These are phyloP conservation scores for Hypoxylon lienhwacheense DNA, from an alignment of 495 filamentous ascomycete species.

Conservation along the genomic window DNA sequence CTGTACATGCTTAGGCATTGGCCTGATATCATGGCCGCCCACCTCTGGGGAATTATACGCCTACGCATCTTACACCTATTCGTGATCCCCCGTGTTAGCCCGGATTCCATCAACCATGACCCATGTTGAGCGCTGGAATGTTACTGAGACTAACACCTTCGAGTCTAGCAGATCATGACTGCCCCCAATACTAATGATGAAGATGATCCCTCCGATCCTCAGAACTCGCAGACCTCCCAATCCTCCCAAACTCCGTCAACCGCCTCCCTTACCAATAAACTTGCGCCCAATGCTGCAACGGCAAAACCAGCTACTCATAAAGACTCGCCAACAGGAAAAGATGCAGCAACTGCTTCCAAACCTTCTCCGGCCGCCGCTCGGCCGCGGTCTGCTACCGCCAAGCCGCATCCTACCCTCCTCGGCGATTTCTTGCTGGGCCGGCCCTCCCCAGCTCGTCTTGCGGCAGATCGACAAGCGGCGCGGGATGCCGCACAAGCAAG, in stretches of 20 bases:
- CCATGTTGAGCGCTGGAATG: slow-evolving; percentile 24
- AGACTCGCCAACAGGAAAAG: slow-evolving; percentile 13
- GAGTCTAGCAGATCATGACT: slow-evolving; percentile 36
- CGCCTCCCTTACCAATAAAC: slow-evolving; percentile 10
- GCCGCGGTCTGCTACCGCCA: slow-evolving; percentile 32
- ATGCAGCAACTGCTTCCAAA: slow-evolving; percentile 45
- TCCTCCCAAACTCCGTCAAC: slow-evolving; percentile 8
- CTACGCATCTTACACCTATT: neutral
- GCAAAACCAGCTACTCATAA: slow-evolving; percentile 12
- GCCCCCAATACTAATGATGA: slow-evolving; percentile 36
- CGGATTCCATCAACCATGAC: neutral
- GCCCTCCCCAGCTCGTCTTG: slow-evolving; percentile 49
- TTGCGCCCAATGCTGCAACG: slow-evolving; percentile 15
- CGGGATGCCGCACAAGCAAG: slow-evolving; percentile 44
- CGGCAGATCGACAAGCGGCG: slow-evolving; percentile 41
- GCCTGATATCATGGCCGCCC: slow-evolving; percentile 14
- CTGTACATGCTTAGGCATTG: slow-evolving; percentile 7
- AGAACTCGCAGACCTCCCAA: slow-evolving; percentile 12
- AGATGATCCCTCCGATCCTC: slow-evolving; percentile 36
- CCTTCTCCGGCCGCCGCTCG: slow-evolving; percentile 43
- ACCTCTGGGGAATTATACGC: neutral
- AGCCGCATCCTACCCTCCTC: slow-evolving; percentile 49
- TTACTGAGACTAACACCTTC: slow-evolving; percentile 21
- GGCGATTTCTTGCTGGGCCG: slow-evolving; percentile 58
- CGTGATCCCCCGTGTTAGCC: too few relatives aligned